Evolutionary conservation across 352 stramenopile species (phyloP).

Genomic region (Phytophthora cajani): DNA sequence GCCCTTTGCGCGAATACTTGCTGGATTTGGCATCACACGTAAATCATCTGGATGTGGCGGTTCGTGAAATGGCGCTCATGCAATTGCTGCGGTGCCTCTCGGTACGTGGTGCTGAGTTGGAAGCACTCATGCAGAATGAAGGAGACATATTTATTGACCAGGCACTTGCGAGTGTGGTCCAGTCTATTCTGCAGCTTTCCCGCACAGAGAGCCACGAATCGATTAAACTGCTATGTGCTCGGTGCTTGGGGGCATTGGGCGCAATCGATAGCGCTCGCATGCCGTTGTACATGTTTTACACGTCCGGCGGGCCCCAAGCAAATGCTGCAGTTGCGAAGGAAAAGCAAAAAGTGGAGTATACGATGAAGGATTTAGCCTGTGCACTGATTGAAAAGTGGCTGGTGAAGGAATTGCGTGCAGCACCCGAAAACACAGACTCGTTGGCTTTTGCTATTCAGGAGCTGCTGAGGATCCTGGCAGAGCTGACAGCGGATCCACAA

Average conservation of each 20-base stretch:
- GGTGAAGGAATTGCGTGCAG: conserved; percentile 84
- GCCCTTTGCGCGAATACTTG: conserved; percentile 60
- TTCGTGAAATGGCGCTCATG: conserved; percentile 78
- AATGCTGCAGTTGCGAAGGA: conserved; percentile 42
- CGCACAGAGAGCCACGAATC: conserved; percentile 65
- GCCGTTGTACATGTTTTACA: conserved; percentile 70
- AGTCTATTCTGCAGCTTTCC: conserved; percentile 74
- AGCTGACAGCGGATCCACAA: conserved; percentile 77
- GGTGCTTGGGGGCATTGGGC: conserved; percentile 78
- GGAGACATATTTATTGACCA: conserved; percentile 71
- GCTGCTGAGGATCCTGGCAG: conserved; percentile 80
- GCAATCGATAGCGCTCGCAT: conserved; percentile 84
- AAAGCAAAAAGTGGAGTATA: conserved; percentile 60
- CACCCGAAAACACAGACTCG: conserved; percentile 82
- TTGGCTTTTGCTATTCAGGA: conserved; percentile 89
- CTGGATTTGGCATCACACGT: conserved; percentile 63
- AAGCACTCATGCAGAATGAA: conserved; percentile 74
- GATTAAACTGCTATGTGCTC: conserved; percentile 76
- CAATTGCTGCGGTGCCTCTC: conserved; percentile 76
- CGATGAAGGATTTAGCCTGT: conserved; percentile 83
- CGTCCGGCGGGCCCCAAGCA: conserved; percentile 33
- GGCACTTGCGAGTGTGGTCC: conserved; percentile 61
- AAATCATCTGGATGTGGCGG: conserved; percentile 80
- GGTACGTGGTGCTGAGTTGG: conserved; percentile 64
- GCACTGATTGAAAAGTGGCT: conserved; percentile 85